Conservation (phyloP, 129 eudicot species). For the Chrysanthemum makinoi region DNA sequence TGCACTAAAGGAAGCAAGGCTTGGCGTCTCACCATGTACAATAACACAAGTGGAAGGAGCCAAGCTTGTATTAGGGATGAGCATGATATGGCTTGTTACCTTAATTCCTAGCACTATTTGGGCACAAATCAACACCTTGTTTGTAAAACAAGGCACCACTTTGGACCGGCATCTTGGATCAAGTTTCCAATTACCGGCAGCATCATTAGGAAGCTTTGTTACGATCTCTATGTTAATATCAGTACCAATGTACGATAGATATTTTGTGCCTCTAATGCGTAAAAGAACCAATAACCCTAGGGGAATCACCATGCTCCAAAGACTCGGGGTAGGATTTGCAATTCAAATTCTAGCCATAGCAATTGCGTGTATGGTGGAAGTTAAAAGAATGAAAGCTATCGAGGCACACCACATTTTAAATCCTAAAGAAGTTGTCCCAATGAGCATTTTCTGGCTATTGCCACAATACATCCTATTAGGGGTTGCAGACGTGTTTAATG, state of each 20-base stretch:
- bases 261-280: slow-evolving; percentile 72
- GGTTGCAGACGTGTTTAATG: slow-evolving; percentile 76
- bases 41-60: slow-evolving; percentile 86
- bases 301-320: slow-evolving; percentile 81
- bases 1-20: slow-evolving; percentile 50
- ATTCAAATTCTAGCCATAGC: slow-evolving; percentile 77
- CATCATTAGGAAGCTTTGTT: slow-evolving; percentile 79
- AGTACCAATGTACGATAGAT: slow-evolving; percentile 72
- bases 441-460: slow-evolving; percentile 66
- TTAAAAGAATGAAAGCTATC: slow-evolving; percentile 50
- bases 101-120: slow-evolving; percentile 89
- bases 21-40: slow-evolving; percentile 57
- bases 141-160: slow-evolving; percentile 95
- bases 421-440: slow-evolving; percentile 53
- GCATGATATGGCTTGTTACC: slow-evolving; percentile 76
- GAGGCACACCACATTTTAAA: slow-evolving; percentile 33
- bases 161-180: slow-evolving; percentile 68
- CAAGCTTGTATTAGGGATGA: slow-evolving; percentile 81
- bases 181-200: slow-evolving; percentile 71
- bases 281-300: slow-evolving; percentile 74
- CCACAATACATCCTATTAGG: slow-evolving; percentile 84
- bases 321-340: slow-evolving; percentile 70
- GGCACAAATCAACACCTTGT: slow-evolving; percentile 96
- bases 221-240: slow-evolving; percentile 68
- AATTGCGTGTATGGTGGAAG: slow-evolving; percentile 60